phyloP scores from a whole-genome alignment of 306 rosid genomes.

The Spatholobus suberectus region DNA sequence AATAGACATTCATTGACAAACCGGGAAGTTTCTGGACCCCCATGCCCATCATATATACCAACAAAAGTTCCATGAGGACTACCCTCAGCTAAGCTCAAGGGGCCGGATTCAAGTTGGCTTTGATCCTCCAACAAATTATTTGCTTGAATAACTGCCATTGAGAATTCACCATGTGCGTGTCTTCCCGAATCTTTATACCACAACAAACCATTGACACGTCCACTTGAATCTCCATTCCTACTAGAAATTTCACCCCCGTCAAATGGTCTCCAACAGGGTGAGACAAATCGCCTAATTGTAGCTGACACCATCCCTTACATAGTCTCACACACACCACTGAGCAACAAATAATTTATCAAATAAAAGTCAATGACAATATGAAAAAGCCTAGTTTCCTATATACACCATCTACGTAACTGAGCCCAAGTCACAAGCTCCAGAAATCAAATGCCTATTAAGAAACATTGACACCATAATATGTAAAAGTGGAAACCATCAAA shows the following conservation, averaged over 20 bases:
- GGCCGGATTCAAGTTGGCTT: conserved; percentile 92
- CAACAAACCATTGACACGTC: conserved; percentile 73
- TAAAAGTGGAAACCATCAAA: conserved; percentile 54
- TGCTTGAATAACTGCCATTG: conserved; percentile 98
- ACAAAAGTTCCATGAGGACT: conserved; percentile 84
- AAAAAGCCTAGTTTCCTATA: conserved; percentile 48
- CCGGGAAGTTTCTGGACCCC: conserved; percentile 90
- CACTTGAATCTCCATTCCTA: conserved; percentile 64
- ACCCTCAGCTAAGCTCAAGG: conserved; percentile 60
- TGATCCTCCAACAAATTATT: conserved; percentile 92
- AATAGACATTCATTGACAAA: conserved; percentile 75
- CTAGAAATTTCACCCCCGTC: conserved; percentile 62
- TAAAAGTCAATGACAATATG: conserved; percentile 43
- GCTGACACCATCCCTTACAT: conserved; percentile 90
- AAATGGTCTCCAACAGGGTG: conserved; percentile 80
- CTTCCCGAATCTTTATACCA: conserved; percentile 89
- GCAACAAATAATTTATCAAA: conserved; percentile 59
- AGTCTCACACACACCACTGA: conserved; percentile 74
- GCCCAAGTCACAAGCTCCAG: conserved; percentile 56
- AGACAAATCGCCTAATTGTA: conserved; percentile 68
- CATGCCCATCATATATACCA: conserved; percentile 96
- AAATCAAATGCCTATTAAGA: conserved; percentile 65
- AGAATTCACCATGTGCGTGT: conserved; percentile 82
- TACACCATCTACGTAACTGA: conserved; percentile 54
- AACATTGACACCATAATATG: conserved; percentile 69